Evolutionary conservation across 352 stramenopile species (phyloP), one percentile per base, ranked within the genome.

Genomic region (Pythium diclinum): DNA sequence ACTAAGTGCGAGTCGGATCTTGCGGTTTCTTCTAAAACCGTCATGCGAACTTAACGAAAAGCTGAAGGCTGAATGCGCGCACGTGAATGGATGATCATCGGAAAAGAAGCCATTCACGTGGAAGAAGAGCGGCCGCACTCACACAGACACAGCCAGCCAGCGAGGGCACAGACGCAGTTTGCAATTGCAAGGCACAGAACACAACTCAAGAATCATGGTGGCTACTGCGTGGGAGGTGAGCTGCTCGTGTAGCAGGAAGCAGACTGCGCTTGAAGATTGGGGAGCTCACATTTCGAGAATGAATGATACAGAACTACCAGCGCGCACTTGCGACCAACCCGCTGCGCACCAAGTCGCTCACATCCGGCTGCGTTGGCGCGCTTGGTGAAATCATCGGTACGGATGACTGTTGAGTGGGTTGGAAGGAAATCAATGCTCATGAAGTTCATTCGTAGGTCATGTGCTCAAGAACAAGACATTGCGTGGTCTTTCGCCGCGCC

Each of bases 381-480:
- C 68, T 89, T 0, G 83, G 83, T 38, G 83, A 92, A 74, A 63
- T 89, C 32, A 56, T 90, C 32, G 83, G 83, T 90, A 70, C 30
- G 68, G 65, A 25, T 0, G 34, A 38, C 11, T 59, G 11, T 3
- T 49, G 14, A 6, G 23, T 25, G n/a, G 11, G 10, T 23, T 30
- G 19, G 5, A 13, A 36, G 32, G 46, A 13, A 3, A 47, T 17
- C 16, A 3, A 30, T 28, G 49, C 32, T 62, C 6, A 40, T 16
- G 30, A 51, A n/a, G 28, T n/a, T 34, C 34, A 51, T 19, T 3
- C 23, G 0, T 49, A 91, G 83, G 77, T 2, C 83, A 92, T 47
- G 62, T 85, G 13, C 67, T 92, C 19, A 90, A 89, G 61, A 68
- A 88, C 61, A 89, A 87, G 63, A 86, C 81, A 17, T 60, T 92